Evolutionary conservation across 129 eudicot species (phyloP).

Genomic region (Helianthus tuberosus): DNA sequence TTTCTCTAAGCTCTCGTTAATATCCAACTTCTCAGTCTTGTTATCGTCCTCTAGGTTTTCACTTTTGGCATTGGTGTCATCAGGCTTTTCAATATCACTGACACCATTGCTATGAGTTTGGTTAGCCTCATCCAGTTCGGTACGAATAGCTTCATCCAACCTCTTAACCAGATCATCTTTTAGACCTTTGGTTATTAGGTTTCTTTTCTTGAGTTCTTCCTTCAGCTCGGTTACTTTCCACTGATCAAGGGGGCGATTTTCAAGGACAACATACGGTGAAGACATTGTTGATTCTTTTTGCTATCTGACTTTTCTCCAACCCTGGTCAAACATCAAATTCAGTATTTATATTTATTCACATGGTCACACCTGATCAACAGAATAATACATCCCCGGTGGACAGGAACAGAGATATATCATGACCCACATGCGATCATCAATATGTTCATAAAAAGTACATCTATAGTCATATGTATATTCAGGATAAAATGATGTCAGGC

Average conservation of each 20-base stretch:
- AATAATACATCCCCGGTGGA: not conserved
- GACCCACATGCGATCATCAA: not conserved
- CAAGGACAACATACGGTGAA: constrained; percentile 61
- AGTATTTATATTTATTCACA: not conserved
- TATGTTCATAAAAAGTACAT: not conserved
- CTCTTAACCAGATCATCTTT: constrained; percentile 79
- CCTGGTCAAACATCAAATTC: constrained; percentile 21
- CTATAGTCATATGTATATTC: not conserved
- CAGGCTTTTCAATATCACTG: constrained; percentile 24
- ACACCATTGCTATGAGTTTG: constrained; percentile 37
- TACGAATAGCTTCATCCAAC: constrained; percentile 67
- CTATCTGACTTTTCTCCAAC: constrained; percentile 14
- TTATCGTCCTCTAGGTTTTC: constrained; percentile 18
- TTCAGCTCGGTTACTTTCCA: constrained; percentile 91
- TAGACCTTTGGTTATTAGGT: constrained; percentile 60
- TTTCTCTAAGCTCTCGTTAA: constrained; percentile 18
- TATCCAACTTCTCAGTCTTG: constrained; percentile 24
- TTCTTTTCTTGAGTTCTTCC: constrained; percentile 86
- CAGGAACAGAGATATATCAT: not conserved
- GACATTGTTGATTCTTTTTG: constrained; percentile 38
- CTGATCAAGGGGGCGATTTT: constrained; percentile 70
- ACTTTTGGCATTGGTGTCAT: constrained; percentile 2
- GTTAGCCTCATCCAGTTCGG: constrained; percentile 36
- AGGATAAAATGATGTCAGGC: not conserved
- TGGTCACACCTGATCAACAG: not conserved